Evolutionary conservation across 2,329 filamentous ascomycete genomes (phyloP).

Genomic region (Karstenula rhodostoma): DNA sequence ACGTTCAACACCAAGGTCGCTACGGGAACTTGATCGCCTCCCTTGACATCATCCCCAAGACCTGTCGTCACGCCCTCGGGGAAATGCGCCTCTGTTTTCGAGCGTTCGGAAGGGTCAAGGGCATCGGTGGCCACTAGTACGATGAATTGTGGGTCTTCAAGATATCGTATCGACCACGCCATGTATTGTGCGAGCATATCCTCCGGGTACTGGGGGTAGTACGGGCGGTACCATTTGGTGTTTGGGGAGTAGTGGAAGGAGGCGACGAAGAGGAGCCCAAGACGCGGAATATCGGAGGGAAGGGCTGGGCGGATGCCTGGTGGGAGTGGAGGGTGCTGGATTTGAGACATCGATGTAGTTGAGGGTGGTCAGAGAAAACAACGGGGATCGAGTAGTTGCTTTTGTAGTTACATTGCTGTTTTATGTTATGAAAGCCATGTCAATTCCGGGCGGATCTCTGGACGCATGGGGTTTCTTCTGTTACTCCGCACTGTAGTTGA

Average conservation of each 20-base stretch:
- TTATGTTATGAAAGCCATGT: not conserved
- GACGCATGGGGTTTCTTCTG: not conserved
- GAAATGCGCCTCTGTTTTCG: conserved; percentile 2
- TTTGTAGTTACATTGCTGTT: not conserved
- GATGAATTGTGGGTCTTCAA: not conserved
- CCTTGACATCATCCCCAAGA: not conserved
- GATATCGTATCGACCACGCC: not conserved
- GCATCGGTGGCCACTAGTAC: not conserved
- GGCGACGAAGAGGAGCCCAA: conserved; percentile 4
- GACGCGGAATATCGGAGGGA: conserved; percentile 2
- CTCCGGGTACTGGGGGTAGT: conserved; percentile 1
- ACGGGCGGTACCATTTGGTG: conserved; percentile 1
- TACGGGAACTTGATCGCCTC: not conserved
- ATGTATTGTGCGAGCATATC: conserved; percentile 4
- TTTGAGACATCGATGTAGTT: not conserved
- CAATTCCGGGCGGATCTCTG: not conserved
- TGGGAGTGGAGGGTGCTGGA: not conserved
- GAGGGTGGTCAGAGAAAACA: not conserved
- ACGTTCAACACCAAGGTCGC: not conserved
- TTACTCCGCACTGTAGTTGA: not conserved
- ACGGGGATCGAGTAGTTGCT: not conserved
- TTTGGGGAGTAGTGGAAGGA: conserved; percentile 10
- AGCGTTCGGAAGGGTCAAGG: not conserved
- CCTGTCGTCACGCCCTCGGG: not conserved
- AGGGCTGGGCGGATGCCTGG: conserved; percentile 1